These are phyloP conservation scores for Punica granatum DNA, from an alignment of 345 rosid genomes.

Conservation along the genomic window DNA sequence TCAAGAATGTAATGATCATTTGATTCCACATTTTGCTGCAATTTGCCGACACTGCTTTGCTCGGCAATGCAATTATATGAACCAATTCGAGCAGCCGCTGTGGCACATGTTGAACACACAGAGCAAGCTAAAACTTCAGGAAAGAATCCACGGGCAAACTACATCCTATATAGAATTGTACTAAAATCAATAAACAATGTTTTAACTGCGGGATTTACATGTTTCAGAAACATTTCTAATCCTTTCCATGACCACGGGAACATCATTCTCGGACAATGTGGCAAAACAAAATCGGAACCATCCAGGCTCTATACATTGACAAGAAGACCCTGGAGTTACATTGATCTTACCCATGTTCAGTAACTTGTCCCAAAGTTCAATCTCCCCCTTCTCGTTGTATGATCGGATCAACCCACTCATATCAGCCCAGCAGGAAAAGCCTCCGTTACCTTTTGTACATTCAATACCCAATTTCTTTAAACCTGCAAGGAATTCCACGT, in stretches of 20 bases:
- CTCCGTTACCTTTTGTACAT: conserved; percentile 55
- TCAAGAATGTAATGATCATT: not conserved
- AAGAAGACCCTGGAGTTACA: conserved; percentile 78
- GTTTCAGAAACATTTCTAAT: conserved; percentile 47
- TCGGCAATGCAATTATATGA: not conserved
- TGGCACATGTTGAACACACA: not conserved
- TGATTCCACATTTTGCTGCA: not conserved
- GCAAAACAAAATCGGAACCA: conserved; percentile 81
- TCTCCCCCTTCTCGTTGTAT: conserved; percentile 82
- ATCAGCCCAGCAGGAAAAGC: conserved; percentile 84
- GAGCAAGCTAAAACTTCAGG: not conserved
- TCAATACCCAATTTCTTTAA: conserved; percentile 59
- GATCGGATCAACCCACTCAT: conserved; percentile 67
- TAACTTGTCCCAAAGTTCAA: conserved; percentile 86
- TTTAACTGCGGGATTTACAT: conserved; percentile 58
- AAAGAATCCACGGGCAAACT: not conserved
- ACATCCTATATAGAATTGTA: not conserved
- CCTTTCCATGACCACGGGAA: conserved; percentile 56
- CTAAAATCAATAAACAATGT: conserved; percentile 17
- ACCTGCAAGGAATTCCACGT: conserved; percentile 35
- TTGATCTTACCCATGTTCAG: conserved; percentile 60
- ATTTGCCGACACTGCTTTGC: not conserved
- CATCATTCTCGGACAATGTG: conserved; percentile 50
- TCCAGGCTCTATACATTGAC: conserved; percentile 94
- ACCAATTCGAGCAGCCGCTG: not conserved